phyloP scores from a whole-genome alignment of 371 early-diverging fungal genomes.

The Entomophthora muscae region DNA sequence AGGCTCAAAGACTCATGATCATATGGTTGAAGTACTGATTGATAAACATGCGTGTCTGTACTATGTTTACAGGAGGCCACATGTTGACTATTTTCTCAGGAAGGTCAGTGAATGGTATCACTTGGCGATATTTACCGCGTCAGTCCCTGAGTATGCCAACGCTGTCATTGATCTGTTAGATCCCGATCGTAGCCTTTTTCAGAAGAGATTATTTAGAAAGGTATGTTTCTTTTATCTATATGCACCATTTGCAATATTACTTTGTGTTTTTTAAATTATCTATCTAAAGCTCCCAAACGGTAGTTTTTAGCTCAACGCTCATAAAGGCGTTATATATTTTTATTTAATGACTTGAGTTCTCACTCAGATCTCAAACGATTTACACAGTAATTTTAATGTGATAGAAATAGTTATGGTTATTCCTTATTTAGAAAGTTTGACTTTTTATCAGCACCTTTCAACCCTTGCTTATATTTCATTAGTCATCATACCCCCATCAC shows the following conservation, averaged over 20 bases:
- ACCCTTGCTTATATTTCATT: too few relatives aligned
- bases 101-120: slow-evolving; percentile 94
- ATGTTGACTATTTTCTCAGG: slow-evolving; percentile 83
- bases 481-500: slow-evolving; percentile 20
- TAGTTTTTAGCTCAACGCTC: neutral
- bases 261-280: too few relatives aligned
- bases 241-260: too few relatives aligned
- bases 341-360: too few relatives aligned
- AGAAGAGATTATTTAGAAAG: slow-evolving; percentile 70
- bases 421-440: too few relatives aligned
- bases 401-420: too few relatives aligned
- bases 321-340: slow-evolving; percentile 1
- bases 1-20: slow-evolving; percentile 31
- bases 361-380: too few relatives aligned
- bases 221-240: slow-evolving; percentile 15
- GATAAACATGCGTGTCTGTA: slow-evolving; percentile 80
- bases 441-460: too few relatives aligned
- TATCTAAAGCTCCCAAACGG: neutral
- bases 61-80: slow-evolving; percentile 90
- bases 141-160: slow-evolving; percentile 92
- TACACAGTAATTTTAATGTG: too few relatives aligned
- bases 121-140: slow-evolving; percentile 95
- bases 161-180: slow-evolving; percentile 89
- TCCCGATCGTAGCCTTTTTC: slow-evolving; percentile 49
- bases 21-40: slow-evolving; percentile 77